A percentile compares a stretch with the other conserved stretches of the same genome.
These are phyloP conservation scores for Citrus unshiu DNA, from an alignment of 345 rosid species.

Conservation along the genomic window DNA sequence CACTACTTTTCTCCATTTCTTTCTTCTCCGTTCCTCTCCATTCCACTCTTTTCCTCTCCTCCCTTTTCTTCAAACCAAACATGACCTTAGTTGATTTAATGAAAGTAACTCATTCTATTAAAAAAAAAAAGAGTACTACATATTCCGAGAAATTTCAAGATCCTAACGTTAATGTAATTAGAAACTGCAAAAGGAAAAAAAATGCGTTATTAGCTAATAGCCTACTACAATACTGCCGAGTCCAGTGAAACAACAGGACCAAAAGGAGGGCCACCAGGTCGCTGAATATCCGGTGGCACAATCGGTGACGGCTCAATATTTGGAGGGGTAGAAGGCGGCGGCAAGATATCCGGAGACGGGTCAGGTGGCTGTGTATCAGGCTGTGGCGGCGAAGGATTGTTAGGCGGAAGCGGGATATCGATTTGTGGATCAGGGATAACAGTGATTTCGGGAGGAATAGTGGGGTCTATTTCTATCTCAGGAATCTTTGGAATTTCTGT, in stretches of 20 bases:
- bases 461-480: background rate
- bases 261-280: background rate
- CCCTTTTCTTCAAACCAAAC: too few relatives aligned
- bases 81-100: too few relatives aligned
- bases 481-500: constrained; percentile 20
- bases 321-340: constrained; percentile 23
- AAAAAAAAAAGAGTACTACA: too few relatives aligned
- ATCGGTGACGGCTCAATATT: constrained; percentile 19
- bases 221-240: background rate
- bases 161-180: too few relatives aligned
- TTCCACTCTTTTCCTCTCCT: too few relatives aligned
- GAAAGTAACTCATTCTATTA: too few relatives aligned
- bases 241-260: background rate
- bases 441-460: background rate
- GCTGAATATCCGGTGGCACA: constrained; percentile 6
- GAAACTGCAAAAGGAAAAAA: too few relatives aligned
- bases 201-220: too few relatives aligned
- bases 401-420: constrained; percentile 19
- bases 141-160: too few relatives aligned
- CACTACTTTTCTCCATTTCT: too few relatives aligned
- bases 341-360: constrained; percentile 4
- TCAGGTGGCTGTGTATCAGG: too few relatives aligned
- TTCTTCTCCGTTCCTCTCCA: too few relatives aligned
- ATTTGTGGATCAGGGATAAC: constrained; percentile 11
- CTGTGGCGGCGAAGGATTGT: constrained; percentile 23